Evolutionary conservation across 1,139 yeast species (phyloP).

Genomic region (Scheffersomyces titani): DNA sequence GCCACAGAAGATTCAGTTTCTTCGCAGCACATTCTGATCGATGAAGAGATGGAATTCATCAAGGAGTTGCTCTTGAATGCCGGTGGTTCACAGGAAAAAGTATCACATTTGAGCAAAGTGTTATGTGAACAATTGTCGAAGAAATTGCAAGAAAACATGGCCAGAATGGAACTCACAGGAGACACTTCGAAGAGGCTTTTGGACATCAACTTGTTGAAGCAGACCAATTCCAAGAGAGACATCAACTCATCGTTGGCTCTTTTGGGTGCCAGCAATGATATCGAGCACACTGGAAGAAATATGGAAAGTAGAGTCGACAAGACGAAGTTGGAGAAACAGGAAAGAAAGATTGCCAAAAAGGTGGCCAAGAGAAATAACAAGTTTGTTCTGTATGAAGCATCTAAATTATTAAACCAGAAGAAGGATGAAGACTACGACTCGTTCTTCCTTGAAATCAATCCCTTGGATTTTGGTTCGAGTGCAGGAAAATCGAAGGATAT

Average conservation of each 20-base stretch:
- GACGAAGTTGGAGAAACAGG: constrained; percentile 96
- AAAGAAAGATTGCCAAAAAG: constrained; percentile 93
- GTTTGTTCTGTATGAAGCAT: constrained; percentile 90
- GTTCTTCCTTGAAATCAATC: constrained; percentile 92
- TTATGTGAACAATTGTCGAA: constrained; percentile 52
- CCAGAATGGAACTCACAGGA: constrained; percentile 67
- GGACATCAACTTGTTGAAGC: constrained; percentile 62
- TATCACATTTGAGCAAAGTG: constrained; percentile 46
- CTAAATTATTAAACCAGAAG: constrained; percentile 70
- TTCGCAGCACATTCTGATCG: constrained; percentile 68
- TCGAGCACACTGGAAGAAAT: constrained; percentile 88
- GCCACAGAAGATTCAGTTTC: constrained; percentile 82
- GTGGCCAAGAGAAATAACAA: constrained; percentile 91
- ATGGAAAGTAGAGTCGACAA: constrained; percentile 94
- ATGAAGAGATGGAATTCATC: constrained; percentile 66
- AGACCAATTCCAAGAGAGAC: constrained; percentile 67
- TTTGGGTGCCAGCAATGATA: constrained; percentile 75
- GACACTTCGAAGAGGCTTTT: constrained; percentile 80
- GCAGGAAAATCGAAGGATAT: constrained; percentile 96
- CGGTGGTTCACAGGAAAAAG: constrained; percentile 68
- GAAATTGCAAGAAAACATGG: constrained; percentile 67
- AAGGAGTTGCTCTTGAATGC: constrained; percentile 69
- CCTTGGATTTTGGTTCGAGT: constrained; percentile 85
- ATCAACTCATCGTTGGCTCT: constrained; percentile 70
- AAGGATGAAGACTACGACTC: constrained; percentile 83